phyloP scores from a whole-genome alignment of 2,329 filamentous ascomycete genomes.

The Ilyonectria mors-panacis region DNA sequence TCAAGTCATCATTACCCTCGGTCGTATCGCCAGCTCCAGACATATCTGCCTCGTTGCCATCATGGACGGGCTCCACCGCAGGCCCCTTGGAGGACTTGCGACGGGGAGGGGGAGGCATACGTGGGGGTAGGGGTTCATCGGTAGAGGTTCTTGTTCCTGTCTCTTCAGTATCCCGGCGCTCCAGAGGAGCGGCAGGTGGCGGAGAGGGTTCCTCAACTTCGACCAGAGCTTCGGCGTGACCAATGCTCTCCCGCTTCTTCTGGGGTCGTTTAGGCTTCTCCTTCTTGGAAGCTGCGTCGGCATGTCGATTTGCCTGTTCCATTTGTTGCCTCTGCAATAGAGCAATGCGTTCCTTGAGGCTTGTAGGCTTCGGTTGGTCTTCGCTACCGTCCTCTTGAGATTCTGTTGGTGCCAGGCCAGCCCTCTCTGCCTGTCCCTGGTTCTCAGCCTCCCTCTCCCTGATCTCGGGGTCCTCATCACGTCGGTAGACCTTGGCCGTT shows the following conservation, averaged over 20 bases:
- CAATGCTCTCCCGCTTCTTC: constrained; percentile 74
- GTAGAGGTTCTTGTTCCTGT: constrained; percentile 64
- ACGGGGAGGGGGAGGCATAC: constrained; percentile 61
- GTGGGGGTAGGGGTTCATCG: constrained; percentile 58
- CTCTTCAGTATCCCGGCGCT: constrained; percentile 65
- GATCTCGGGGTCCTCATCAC: constrained; percentile 88
- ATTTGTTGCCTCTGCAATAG: constrained; percentile 93
- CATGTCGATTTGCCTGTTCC: constrained; percentile 88
- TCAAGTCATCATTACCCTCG: constrained; percentile 72
- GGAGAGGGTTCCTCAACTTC: constrained; percentile 50
- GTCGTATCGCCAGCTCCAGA: constrained; percentile 76
- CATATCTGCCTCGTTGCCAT: constrained; percentile 77
- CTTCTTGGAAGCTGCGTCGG: constrained; percentile 83
- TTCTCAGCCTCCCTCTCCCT: constrained; percentile 76
- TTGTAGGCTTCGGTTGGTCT: constrained; percentile 91
- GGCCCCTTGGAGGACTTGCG: constrained; percentile 67
- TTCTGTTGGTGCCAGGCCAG: constrained; percentile 69
- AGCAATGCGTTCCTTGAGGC: constrained; percentile 95
- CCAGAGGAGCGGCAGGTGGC: constrained; percentile 51
- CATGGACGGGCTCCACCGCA: constrained; percentile 61
- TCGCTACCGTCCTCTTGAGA: constrained; percentile 71
- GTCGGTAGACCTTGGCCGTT: constrained; percentile 82
- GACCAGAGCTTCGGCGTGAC: constrained; percentile 49
- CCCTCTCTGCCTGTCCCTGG: constrained; percentile 76
- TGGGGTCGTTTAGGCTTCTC: constrained; percentile 86